Conservation (phyloP, 306 rosid genomes). For the Cucumis cinereus region DNA sequence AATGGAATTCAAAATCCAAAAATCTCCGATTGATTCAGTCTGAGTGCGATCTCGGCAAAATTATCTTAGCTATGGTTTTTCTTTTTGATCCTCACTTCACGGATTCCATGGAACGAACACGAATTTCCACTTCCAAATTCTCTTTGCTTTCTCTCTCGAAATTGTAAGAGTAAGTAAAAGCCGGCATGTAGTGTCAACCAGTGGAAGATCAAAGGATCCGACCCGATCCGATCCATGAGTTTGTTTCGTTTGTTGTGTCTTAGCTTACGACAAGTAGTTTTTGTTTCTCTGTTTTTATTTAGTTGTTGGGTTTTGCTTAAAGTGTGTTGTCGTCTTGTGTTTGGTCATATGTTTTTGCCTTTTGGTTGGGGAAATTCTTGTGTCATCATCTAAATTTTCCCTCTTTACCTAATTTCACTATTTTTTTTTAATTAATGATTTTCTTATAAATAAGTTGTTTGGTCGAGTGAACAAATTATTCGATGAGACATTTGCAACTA, state of each 20-base stretch:
- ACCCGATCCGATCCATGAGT: not conserved
- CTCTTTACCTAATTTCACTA: not conserved
- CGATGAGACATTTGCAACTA: not conserved
- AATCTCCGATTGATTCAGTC: not conserved
- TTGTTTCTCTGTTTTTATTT: not conserved
- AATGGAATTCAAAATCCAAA: not conserved
- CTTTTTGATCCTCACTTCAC: not conserved
- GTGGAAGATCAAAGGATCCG: not conserved
- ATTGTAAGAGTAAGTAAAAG: not conserved
- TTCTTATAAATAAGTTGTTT: not conserved
- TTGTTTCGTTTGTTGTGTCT: not conserved
- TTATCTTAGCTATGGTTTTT: not conserved
- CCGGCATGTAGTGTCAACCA: not conserved
- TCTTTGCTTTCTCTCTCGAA: not conserved
- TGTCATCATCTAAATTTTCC: not conserved
- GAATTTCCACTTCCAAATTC: slow-evolving; percentile 2
- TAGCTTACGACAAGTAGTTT: not conserved
- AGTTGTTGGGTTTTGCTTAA: not conserved
- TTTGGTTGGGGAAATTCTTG: not conserved
- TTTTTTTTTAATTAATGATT: not conserved
- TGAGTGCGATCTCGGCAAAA: not conserved
- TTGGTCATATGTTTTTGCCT: not conserved
- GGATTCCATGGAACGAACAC: not conserved
- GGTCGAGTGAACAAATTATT: not conserved
- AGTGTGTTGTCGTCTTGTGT: not conserved